Evolutionary conservation across 352 stramenopile genomes (phyloP), one percentile per base, ranked within the genome.

Genomic region (Phytophthora crassamura): DNA sequence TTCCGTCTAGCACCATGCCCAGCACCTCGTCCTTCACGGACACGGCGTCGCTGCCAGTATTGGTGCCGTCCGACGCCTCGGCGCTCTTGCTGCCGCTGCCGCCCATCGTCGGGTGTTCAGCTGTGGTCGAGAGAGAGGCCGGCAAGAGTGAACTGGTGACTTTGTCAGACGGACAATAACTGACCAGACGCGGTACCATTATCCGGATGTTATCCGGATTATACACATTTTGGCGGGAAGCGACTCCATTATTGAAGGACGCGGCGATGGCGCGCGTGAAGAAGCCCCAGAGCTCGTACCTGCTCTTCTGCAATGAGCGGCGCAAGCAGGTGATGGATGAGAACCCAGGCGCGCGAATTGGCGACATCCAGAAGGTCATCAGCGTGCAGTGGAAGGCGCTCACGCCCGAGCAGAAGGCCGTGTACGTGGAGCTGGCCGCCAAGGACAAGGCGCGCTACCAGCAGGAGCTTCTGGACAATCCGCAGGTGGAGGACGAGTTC

Each of bases 341-440:
- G 33, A 83, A 94, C 48, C 81, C 86, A 18, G 84, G 86, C 69
- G 20, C 57, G 40, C 58, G 56, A 7, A 69, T 96, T 42, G 84
- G 86, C 7, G 79, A 90, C 12, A 82, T 98, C 16, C 90, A 97
- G 48, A 97, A 97, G 71, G 67, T 93, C 15, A 89, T 98, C 30
- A 97, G 94, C 30, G 74, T 77, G 41, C 82, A 94, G 43, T 99
- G 96, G 96, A 91, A 91, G 14, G 80, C 78, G 41, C 76, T 99
- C 16, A 73, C 68, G 7, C 64, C 81, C 3, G 81, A 97, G 20
- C 77, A 98, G 56, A 96, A 97, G 41, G 80, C 96, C 52, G 77
- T 93, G 11, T 98, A 97, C 72, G 80, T 93, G 53, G 51, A 90
- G 41, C 59, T 96, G 36, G 93, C 93, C 3, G 77, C 72, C 10